Evolutionary conservation across 2,329 filamentous ascomycete genomes (phyloP), one percentile per base, ranked within the genome.

Genomic region (Thielaviopsis ethacetica): DNA sequence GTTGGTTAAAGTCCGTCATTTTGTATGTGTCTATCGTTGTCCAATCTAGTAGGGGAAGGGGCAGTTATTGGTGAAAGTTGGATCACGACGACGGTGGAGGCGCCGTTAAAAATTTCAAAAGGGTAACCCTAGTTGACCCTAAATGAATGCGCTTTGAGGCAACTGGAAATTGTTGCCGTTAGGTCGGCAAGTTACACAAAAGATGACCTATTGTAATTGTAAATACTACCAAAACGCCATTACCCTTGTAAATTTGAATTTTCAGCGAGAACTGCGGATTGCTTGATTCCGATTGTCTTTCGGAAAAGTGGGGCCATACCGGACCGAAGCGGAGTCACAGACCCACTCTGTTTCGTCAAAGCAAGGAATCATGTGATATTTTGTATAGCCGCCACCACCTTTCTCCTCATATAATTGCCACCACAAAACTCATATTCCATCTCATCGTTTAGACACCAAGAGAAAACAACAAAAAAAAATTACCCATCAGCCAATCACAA

Each of bases 1-100:
- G 70, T 38, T 67, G 62, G 9, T 73, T 65, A 59, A 80, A 82
- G 17, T 70, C 67, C 15, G 65, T 63, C 70, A 72, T 71, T 41
- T 52, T 60, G 27, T 19, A 17, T 17, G 44, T 49, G 44, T 49
- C 3, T 9, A 10, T 21, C 6, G 13, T 10, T 19, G 44, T 21
- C 44, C 7, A 49, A 49, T 10, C n/a, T 19, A n/a, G 6, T 19
- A n/a, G 24, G 13, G 12, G 7, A 30, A 51, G 59, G 38, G 52
- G 10, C 12, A 19, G 21, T 17, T 38, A 19, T 54, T 10, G 44
- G 44, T 49, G 38, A 49, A 5, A 49, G 12, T 53, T 26, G 50
- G 19, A 21, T 44, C 34, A 2, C 12, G 51, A 19, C 21, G 38
- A 10, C 51, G n/a, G 54, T 53, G 30, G 41, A 54, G 27, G 19